Conservation (phyloP, 1,284 basidiomycete species). For the Trichosporon faecale region DNA sequence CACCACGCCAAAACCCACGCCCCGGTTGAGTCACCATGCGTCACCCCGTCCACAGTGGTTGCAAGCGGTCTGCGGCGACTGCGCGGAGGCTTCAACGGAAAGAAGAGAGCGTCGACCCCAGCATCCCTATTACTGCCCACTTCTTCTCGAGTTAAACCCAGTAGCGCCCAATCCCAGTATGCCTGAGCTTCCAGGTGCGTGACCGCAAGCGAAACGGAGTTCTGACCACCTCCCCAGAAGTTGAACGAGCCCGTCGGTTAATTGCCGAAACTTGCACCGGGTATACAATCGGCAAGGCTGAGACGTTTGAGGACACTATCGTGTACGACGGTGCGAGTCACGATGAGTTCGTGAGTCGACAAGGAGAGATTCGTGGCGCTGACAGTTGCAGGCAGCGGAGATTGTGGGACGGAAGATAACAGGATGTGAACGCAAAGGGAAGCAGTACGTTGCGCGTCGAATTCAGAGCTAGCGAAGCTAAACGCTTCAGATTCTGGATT, state of each 20-base stretch:
- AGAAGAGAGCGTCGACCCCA: background rate
- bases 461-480: conserved; percentile 4
- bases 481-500: conserved; percentile 62
- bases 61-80: background rate
- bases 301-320: conserved; percentile 65
- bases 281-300: conserved; percentile 61
- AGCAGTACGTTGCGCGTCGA: conserved; percentile 53
- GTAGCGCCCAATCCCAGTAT: conserved; percentile 44
- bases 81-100: background rate
- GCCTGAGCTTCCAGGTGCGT: conserved; percentile 65
- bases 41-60: background rate
- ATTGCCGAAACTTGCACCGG: conserved; percentile 60
- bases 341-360: conserved; percentile 62
- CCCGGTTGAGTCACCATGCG: background rate
- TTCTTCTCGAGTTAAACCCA: background rate
- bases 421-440: conserved; percentile 68
- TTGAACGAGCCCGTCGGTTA: conserved; percentile 66
- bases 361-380: background rate
- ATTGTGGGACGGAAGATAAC: conserved; percentile 61
- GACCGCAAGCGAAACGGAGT: background rate
- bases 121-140: background rate
- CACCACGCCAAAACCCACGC: background rate
- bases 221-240: conserved; percentile 56
- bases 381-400: conserved; percentile 57
- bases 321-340: conserved; percentile 65